phyloP scores from a whole-genome alignment of 1,139 yeast species.

The Saccharomyces pastorianus region DNA sequence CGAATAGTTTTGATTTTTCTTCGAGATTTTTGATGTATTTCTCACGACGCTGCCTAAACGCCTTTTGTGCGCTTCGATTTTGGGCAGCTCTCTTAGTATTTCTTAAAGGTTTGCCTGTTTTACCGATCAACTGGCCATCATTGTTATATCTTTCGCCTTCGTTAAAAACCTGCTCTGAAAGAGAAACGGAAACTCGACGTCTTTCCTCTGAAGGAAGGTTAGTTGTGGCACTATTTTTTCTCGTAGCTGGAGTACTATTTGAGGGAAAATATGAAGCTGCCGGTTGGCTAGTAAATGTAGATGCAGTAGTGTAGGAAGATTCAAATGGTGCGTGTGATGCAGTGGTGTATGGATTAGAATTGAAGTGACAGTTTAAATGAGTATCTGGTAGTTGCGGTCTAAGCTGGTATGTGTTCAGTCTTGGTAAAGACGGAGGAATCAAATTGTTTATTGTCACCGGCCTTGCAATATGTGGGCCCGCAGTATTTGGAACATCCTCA shows the following conservation, averaged over 20 bases:
- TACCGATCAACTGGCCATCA: slow-evolving; percentile 24
- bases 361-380: neutral
- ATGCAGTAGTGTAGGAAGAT: neutral
- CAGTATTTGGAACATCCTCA: neutral
- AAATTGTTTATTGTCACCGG: neutral
- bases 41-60: slow-evolving; percentile 76
- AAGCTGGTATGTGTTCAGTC: neutral
- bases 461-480: neutral
- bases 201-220: neutral
- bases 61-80: slow-evolving; percentile 81
- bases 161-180: slow-evolving; percentile 4
- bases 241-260: slow-evolving; percentile 3
- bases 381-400: neutral
- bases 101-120: slow-evolving; percentile 44
- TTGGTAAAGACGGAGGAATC: neutral
- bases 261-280: neutral
- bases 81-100: slow-evolving; percentile 80
- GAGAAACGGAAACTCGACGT: slow-evolving; percentile 1
- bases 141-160: slow-evolving; percentile 19
- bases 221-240: slow-evolving; percentile 1
- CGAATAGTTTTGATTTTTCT: slow-evolving; percentile 54
- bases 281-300: neutral
- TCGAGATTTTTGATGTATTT: slow-evolving; percentile 72
- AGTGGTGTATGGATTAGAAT: neutral
- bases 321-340: neutral